Percentiles rank a stretch among this genome's conserved stretches.
phyloP scores from a whole-genome alignment of 371 early-diverging fungal genomes.

The Apophysomyces sp. region DNA sequence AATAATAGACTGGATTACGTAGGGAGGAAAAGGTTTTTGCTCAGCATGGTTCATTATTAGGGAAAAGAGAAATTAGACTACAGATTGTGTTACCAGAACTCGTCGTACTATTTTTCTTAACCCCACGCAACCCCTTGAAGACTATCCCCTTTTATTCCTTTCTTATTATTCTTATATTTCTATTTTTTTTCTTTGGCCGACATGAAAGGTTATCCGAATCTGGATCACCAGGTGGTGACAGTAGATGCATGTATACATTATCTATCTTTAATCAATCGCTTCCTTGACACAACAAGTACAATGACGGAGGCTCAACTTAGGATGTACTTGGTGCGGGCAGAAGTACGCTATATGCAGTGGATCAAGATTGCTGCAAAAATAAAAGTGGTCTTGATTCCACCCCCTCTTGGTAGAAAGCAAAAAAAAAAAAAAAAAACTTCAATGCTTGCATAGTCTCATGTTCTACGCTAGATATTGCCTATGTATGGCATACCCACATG shows the following conservation, averaged over 20 bases:
- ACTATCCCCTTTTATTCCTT: no score
- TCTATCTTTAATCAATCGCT: conserved; percentile 15
- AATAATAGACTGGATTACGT: no score
- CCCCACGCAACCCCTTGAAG: no score
- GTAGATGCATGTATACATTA: conserved; percentile 11
- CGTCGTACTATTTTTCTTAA: no score
- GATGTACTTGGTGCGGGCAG: conserved; percentile 9
- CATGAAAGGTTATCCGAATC: not conserved
- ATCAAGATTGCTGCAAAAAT: no score
- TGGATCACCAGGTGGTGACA: conserved; percentile 8
- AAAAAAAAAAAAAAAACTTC: not conserved
- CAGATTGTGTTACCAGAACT: no score
- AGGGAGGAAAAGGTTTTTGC: no score
- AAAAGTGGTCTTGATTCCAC: no score
- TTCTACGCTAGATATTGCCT: conserved; percentile 27
- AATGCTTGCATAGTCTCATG: conserved; percentile 1
- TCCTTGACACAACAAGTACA: not conserved
- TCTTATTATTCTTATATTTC: no score
- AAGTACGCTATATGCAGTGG: conserved; percentile 8
- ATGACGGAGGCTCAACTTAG: not conserved
- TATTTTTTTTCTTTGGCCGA: no score
- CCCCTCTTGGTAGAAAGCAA: not conserved
- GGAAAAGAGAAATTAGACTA: no score
- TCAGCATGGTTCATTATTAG: no score
- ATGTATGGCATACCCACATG: conserved; percentile 46